A percentile compares a stretch with the other conserved stretches of the same genome.
These are phyloP conservation scores for Acmispon strigosus DNA, from an alignment of 306 rosid species.

Conservation along the genomic window DNA sequence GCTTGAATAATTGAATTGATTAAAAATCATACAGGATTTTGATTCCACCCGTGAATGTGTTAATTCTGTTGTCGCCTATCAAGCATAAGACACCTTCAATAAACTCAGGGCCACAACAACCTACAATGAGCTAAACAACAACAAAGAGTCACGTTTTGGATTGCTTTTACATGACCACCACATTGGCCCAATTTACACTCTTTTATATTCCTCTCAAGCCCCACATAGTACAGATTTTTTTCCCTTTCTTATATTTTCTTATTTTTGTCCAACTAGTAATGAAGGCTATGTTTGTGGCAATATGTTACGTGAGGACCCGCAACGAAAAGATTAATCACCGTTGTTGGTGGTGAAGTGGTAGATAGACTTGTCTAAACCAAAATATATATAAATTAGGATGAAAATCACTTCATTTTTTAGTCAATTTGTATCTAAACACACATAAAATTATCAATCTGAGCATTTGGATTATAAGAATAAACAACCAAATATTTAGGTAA, in stretches of 20 bases:
- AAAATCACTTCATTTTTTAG: no score
- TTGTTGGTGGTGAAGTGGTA: no score
- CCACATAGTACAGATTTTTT: background rate
- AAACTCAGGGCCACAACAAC: slow-evolving; percentile 14
- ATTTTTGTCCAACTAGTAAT: background rate
- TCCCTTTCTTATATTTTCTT: background rate
- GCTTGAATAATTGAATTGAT: background rate
- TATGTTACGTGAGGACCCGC: no score
- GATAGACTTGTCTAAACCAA: no score
- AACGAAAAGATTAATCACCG: no score
- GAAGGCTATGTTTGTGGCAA: no score
- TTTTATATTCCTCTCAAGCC: background rate
- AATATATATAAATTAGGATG: no score
- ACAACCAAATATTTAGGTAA: background rate
- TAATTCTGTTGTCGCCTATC: slow-evolving; percentile 21
- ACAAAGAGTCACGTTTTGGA: slow-evolving; percentile 16
- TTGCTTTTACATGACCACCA: slow-evolving; percentile 14
- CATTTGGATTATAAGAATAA: background rate
- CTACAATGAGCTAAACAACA: slow-evolving; percentile 10
- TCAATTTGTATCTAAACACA: no score
- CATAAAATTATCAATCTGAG: background rate
- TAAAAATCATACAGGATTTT: slow-evolving; percentile 13
- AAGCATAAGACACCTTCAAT: background rate
- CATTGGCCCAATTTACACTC: background rate
- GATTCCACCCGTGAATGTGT: slow-evolving; percentile 44